Evolutionary conservation across 1,139 yeast species (phyloP), one percentile per base, ranked within the genome.

Genomic region (Scheffersomyces quercinus): DNA sequence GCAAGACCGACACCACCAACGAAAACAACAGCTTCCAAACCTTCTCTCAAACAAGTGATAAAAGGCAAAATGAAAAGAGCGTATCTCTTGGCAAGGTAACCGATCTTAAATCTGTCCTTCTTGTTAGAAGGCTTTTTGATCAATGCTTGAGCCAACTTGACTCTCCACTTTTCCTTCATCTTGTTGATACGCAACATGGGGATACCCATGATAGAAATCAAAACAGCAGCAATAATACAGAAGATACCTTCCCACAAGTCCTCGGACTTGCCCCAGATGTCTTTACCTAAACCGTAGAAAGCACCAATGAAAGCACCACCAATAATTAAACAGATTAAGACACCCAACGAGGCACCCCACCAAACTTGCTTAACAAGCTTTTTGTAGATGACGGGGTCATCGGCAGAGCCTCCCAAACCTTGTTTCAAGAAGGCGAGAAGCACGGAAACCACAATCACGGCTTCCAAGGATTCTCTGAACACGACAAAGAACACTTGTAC

Each of bases 381-480:
- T 49, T 79, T 83, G 64, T 88, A 86, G 6, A 83, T 65, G 30
- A 47, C 53, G 7, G 72, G 75, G 56, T 82, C 84, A 29, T 74
- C 70, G 12, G 64, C 62, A 11, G 74, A 62, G 16, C 70, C 70
- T 41, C 88, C 89, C 50, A 87, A 75, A 60, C 90, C 87, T 70
- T 90, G 97, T 63, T 88, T 89, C 48, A 91, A 80, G 67, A 91
- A 91, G 16, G 97, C 93, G 48, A 91, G 76, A 48, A 91, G 76
- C 39, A 91, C 96, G 3, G 98, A 88, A 45, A 91, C 86, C 50
- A 91, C 90, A 48, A 91, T 82, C 39, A 90, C 79, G 40, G 97
- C 96, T 71, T 91, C 98, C 50, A 91, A 74, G 1, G 96, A 75
- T 69, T 91, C 98, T 69, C 98, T 82, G 57, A 91, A 80, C 47